Evolutionary conservation across 1,284 basidiomycete species (phyloP).

Genomic region (Cutaneotrichosporon cavernicola): DNA sequence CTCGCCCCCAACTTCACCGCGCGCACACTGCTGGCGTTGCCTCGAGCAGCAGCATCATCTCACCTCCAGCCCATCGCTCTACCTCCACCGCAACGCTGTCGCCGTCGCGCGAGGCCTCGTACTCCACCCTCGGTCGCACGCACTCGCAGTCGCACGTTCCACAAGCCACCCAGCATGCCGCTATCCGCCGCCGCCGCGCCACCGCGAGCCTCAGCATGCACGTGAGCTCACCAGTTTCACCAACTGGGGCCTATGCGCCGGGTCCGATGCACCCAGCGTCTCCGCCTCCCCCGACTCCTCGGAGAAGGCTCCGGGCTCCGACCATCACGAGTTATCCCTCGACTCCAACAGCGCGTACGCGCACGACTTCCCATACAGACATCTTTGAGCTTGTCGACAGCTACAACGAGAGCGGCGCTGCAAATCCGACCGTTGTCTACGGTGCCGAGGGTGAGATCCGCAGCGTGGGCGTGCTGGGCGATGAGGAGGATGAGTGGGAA

Average conservation of each 20-base stretch:
- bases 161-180: not conserved
- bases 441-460: conserved; percentile 44
- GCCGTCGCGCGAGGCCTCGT: not conserved
- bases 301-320: conserved; percentile 35
- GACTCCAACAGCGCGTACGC: conserved; percentile 40
- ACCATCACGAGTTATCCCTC: conserved; percentile 30
- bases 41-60: not conserved
- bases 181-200: conserved; percentile 29
- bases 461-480: conserved; percentile 44
- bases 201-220: conserved; percentile 23
- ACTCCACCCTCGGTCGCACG: not conserved
- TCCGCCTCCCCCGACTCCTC: conserved; percentile 39
- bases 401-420: conserved; percentile 49
- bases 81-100: not conserved
- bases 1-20: conserved; percentile 15
- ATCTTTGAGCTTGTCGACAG: conserved; percentile 49
- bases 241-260: conserved; percentile 13
- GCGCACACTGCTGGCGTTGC: conserved; percentile 16
- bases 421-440: conserved; percentile 51
- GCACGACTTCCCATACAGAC: conserved; percentile 47
- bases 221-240: conserved; percentile 29
- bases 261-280: conserved; percentile 14
- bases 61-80: not conserved
- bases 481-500: conserved; percentile 21
- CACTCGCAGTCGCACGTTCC: not conserved